phyloP scores from a whole-genome alignment of 257 asterid genomes.

The Ilex aquifolium region DNA sequence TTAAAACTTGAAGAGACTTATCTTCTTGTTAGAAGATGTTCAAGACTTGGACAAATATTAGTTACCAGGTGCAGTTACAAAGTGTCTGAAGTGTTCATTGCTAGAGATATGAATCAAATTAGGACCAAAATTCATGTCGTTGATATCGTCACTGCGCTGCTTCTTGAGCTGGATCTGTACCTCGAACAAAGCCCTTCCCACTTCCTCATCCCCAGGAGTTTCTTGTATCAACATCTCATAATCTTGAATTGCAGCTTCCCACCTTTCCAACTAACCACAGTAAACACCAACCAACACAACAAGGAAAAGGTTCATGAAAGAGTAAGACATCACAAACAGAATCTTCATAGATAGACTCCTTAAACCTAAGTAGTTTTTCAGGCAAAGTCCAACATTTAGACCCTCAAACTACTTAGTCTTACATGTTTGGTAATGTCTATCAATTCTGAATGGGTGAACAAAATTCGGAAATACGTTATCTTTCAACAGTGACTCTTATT shows the following conservation, averaged over 20 bases:
- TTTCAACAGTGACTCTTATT: too few species aligned
- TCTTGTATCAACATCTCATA: slow-evolving; percentile 51
- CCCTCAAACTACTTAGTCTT: too few species aligned
- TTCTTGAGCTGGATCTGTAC: slow-evolving; percentile 35
- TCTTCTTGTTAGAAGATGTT: not conserved
- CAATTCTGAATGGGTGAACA: too few species aligned
- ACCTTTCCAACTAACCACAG: slow-evolving; percentile 41
- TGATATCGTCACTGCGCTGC: slow-evolving; percentile 12
- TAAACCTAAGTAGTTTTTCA: too few species aligned
- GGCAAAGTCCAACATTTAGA: too few species aligned
- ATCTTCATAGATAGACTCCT: too few species aligned
- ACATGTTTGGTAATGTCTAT: too few species aligned
- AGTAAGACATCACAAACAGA: too few species aligned
- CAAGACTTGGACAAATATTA: not conserved
- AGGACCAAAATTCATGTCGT: slow-evolving; percentile 5
- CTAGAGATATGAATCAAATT: slow-evolving; percentile 1
- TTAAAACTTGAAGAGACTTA: too few species aligned
- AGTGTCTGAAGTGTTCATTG: slow-evolving; percentile 10
- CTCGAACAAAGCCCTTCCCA: slow-evolving; percentile 23
- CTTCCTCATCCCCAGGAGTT: slow-evolving; percentile 38
- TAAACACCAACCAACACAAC: not conserved
- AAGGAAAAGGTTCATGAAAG: not conserved
- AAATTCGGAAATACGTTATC: too few species aligned
- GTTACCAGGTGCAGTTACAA: slow-evolving; percentile 4
- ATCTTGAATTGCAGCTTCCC: slow-evolving; percentile 64